Conservation (phyloP, 2,329 filamentous ascomycete genomes). For the Ceratocystis destructans region DNA sequence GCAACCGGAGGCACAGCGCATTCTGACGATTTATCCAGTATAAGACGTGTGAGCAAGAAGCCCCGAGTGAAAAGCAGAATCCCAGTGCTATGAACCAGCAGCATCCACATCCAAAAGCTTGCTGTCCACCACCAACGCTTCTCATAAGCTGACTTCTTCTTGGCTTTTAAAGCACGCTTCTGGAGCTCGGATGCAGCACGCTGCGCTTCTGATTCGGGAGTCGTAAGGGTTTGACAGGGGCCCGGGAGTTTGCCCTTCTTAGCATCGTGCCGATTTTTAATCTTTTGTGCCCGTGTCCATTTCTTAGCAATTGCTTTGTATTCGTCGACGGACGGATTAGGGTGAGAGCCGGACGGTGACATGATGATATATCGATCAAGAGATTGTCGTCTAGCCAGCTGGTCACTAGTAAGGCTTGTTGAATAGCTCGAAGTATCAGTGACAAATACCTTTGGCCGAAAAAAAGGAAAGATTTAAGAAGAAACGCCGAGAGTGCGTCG, state of each 20-base stretch:
- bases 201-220: slow-evolving; percentile 11
- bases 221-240: neutral
- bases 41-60: slow-evolving; percentile 77
- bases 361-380: neutral
- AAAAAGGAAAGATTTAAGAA: neutral
- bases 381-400: neutral
- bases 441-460: neutral
- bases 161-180: slow-evolving; percentile 8
- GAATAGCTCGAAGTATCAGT: neutral
- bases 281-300: slow-evolving; percentile 40
- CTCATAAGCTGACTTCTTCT: slow-evolving; percentile 30
- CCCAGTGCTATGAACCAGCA: slow-evolving; percentile 62
- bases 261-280: slow-evolving; percentile 33
- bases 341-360: neutral
- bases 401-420: neutral
- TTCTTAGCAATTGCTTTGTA: slow-evolving; percentile 41
- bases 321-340: slow-evolving; percentile 26
- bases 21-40: slow-evolving; percentile 61
- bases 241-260: slow-evolving; percentile 12
- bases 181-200: slow-evolving; percentile 11
- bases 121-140: slow-evolving; percentile 44
- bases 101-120: slow-evolving; percentile 55
- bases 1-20: slow-evolving; percentile 57
- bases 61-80: slow-evolving; percentile 90
- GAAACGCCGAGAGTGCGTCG: slow-evolving; percentile 14